Evolutionary conservation across 768 basidiomycete species (phyloP).

Genomic region (Trametes cinnabarina): DNA sequence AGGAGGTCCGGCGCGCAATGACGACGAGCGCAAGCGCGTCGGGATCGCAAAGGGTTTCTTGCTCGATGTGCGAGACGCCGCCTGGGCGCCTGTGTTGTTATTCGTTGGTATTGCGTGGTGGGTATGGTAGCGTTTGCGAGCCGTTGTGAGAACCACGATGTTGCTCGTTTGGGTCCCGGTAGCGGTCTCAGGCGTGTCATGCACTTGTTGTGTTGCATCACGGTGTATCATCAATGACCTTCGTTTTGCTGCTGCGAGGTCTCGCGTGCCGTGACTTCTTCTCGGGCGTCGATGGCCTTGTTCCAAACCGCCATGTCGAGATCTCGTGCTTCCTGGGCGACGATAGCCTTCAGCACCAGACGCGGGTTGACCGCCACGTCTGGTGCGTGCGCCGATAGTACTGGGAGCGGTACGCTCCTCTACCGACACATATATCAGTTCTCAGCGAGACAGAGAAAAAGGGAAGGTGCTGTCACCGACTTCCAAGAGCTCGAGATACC

Average conservation of each 20-base stretch:
- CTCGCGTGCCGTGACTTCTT: neutral
- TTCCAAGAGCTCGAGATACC: conserved; percentile 51
- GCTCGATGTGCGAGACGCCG: conserved; percentile 33
- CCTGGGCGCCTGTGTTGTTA: conserved; percentile 36
- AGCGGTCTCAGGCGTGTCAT: neutral
- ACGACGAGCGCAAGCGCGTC: conserved; percentile 12
- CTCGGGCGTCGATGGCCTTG: conserved; percentile 29
- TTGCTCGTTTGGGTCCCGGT: neutral
- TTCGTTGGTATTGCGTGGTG: conserved; percentile 36
- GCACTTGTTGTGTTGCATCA: too few relatives aligned
- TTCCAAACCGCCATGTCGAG: conserved; percentile 50
- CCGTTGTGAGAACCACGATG: neutral
- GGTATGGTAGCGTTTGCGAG: conserved; percentile 16
- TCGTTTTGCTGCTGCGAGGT: neutral
- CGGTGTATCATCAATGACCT: too few relatives aligned
- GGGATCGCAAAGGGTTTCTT: conserved; percentile 32
- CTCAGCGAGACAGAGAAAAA: neutral
- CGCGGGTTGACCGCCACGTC: conserved; percentile 36
- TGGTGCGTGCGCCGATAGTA: conserved; percentile 16
- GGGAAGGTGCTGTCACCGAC: conserved; percentile 34
- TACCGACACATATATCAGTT: neutral
- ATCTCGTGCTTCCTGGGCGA: conserved; percentile 46
- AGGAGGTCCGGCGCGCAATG: neutral
- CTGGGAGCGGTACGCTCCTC: conserved; percentile 5
- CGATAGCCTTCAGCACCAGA: conserved; percentile 53